Evolutionary conservation across 108 stramenopile species (phyloP).

Genomic region (Bacterosira constricta): DNA sequence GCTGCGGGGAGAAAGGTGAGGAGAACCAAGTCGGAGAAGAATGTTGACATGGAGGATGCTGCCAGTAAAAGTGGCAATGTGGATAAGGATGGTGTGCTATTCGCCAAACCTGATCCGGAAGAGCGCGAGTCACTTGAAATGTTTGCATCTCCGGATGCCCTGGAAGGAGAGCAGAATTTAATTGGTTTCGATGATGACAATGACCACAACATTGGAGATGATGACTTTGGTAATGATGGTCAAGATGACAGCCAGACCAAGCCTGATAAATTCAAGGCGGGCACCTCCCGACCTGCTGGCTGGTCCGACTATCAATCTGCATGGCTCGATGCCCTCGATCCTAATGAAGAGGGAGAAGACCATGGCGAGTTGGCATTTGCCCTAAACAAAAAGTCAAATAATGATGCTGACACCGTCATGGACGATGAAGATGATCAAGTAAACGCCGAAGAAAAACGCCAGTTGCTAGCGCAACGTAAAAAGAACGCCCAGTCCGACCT

Average conservation of each 20-base stretch:
- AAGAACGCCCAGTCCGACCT: conserved; percentile 85
- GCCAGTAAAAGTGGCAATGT: neutral
- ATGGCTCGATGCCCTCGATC: conserved; percentile 92
- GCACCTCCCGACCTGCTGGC: conserved; percentile 78
- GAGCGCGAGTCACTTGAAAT: conserved; percentile 78
- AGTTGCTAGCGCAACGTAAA: conserved; percentile 65
- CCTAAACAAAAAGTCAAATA: conserved; percentile 71
- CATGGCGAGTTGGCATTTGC: conserved; percentile 82
- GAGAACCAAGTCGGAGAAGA: conserved; percentile 14
- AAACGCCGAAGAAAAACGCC: conserved; percentile 64
- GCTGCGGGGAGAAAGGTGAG: conserved; percentile 42
- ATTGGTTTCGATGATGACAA: conserved; percentile 94
- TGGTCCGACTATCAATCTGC: conserved; percentile 97
- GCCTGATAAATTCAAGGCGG: conserved; percentile 41
- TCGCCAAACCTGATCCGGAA: conserved; percentile 55
- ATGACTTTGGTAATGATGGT: conserved; percentile 52
- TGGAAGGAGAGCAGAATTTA: conserved; percentile 98
- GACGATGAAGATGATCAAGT: conserved; percentile 76
- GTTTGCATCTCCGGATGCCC: conserved; percentile 91
- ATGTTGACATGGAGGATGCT: conserved; percentile 27
- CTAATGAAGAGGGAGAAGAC: conserved; percentile 62
- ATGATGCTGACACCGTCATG: conserved; percentile 49
- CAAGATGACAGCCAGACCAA: conserved; percentile 38
- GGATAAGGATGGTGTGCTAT: conserved; percentile 2
- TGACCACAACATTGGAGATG: conserved; percentile 42